Evolutionary conservation across 2,329 filamentous ascomycete species (phyloP).

Genomic region (Xylaria sp.): DNA sequence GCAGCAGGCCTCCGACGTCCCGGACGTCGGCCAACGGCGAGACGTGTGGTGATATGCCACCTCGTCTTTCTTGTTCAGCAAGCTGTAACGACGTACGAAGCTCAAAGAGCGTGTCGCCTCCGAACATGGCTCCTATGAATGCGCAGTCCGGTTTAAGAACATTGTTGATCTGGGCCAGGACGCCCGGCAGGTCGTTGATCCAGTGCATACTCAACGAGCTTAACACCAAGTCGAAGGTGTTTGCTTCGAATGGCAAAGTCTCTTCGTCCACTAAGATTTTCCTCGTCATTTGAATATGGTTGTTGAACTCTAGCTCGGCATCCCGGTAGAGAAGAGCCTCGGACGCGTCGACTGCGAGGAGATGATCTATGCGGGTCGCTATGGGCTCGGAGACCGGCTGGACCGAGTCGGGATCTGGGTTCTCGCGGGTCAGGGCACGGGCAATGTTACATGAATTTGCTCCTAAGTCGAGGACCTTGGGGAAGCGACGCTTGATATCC

Average conservation of each 20-base stretch:
- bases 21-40: slow-evolving; percentile 90
- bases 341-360: slow-evolving; percentile 84
- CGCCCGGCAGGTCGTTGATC: slow-evolving; percentile 92
- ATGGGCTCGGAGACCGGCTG: slow-evolving; percentile 67
- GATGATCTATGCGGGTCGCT: slow-evolving; percentile 68
- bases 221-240: slow-evolving; percentile 85
- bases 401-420: slow-evolving; percentile 64
- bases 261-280: slow-evolving; percentile 76
- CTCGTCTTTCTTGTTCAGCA: slow-evolving; percentile 84
- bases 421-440: slow-evolving; percentile 71
- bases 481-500: slow-evolving; percentile 89
- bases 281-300: slow-evolving; percentile 70
- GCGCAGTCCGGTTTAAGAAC: slow-evolving; percentile 87
- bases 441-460: slow-evolving; percentile 96
- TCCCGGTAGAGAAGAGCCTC: slow-evolving; percentile 79
- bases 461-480: slow-evolving; percentile 85
- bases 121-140: slow-evolving; percentile 95
- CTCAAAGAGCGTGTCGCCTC: slow-evolving; percentile 92
- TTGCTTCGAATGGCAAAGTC: slow-evolving; percentile 72
- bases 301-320: slow-evolving; percentile 72
- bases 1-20: slow-evolving; percentile 85
- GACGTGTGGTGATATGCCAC: slow-evolving; percentile 89
- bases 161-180: slow-evolving; percentile 82
- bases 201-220: slow-evolving; percentile 91
- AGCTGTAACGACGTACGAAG: slow-evolving; percentile 90